Percentiles rank a stretch among this genome's conserved stretches.
Conservation (phyloP, 352 stramenopile species). For the Phytophthora tubulina region DNA sequence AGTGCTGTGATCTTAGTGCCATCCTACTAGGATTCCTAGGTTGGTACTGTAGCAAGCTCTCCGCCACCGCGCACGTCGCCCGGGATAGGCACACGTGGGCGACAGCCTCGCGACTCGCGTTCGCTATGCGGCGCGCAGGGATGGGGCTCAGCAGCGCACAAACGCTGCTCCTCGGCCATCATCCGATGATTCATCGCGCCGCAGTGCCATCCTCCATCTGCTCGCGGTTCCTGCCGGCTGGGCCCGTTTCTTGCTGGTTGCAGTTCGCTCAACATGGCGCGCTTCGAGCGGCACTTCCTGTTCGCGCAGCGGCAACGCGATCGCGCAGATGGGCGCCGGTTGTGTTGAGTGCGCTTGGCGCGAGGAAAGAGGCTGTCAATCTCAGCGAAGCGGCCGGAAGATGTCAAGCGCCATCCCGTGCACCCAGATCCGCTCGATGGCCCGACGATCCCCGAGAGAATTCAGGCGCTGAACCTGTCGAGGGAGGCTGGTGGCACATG, state of each 20-base stretch:
- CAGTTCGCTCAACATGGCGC: slow-evolving; percentile 22
- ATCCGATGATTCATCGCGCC: slow-evolving; percentile 6
- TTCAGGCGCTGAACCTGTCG: slow-evolving; percentile 16
- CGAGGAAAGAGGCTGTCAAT: slow-evolving; percentile 8
- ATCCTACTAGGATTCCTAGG: neutral
- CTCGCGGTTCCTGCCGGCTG: slow-evolving; percentile 8
- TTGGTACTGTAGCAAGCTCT: neutral
- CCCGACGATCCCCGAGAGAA: slow-evolving; percentile 14
- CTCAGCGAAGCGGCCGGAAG: slow-evolving; percentile 15
- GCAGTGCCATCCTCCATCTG: slow-evolving; percentile 33
- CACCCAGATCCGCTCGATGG: slow-evolving; percentile 29
- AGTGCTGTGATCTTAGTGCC: too few relatives aligned
- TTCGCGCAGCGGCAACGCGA: neutral
- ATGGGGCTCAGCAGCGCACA: slow-evolving; percentile 34
- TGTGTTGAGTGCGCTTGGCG: slow-evolving; percentile 17
- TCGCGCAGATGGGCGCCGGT: slow-evolving; percentile 12
- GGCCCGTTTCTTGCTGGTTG: slow-evolving; percentile 41
- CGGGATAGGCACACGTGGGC: slow-evolving; percentile 37
- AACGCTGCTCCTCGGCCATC: slow-evolving; percentile 17
- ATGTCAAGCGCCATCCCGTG: slow-evolving; percentile 35
- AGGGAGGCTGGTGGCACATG: neutral
- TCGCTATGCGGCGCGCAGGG: slow-evolving; percentile 31
- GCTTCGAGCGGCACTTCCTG: neutral
- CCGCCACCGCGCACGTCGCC: neutral
- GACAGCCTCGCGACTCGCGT: slow-evolving; percentile 33